Base-by-base conservation (phyloP, 2,329 filamentous ascomycete genomes). In the Penicillium sp. region DNA sequence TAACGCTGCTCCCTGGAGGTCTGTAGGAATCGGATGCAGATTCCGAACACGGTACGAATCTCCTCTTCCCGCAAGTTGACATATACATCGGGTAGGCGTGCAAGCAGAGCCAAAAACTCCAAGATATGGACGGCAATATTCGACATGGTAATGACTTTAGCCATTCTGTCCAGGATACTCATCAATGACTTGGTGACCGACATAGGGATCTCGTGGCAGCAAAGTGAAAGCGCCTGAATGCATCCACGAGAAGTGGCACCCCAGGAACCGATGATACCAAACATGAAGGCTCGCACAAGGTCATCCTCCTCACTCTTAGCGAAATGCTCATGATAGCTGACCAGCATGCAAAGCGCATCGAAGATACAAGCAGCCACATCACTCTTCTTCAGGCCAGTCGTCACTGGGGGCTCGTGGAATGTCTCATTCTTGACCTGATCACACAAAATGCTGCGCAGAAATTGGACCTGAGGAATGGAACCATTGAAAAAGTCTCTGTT, bases 111-210 rank as follows among this genome's bases (percentile, higher is more conserved):
- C n/a, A 98, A 74, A 61, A 98, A 97, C 63, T 98, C 93, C 40
- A 98, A 76, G 50, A 98, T 95, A 63, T 98, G 93, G 51, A 96
- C 86, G 8, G 91, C 89, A 28, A 96, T 86, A 46, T 90, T 82
- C 6, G 89, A 84, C 60, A 95, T 90, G 1, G 93, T 97, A 61
- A 98, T 95, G 61, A 96, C 94, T 58, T 90, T 88, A 1, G 90
- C 86, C 87, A 98, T 95, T 64, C 89, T 91, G 60, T 90, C 86
- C 45, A 98, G 76, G 56, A 97, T 88, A 37, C 83, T 86, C 37
- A 91, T 86, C 50, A 97, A 76, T 16, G 84, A 85, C 64, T 91
- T 95, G 63, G 86, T 88, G 42, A 90, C 87, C 10, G 91, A 91
- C 14, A 86, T 78, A 2, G 93, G 90, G 22, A 96, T 79, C 67